Percentiles rank a stretch among this genome's conserved stretches.
Evolutionary conservation across 2,329 filamentous ascomycete genomes (phyloP).

Genomic region (Hymenoscyphus infarciens): DNA sequence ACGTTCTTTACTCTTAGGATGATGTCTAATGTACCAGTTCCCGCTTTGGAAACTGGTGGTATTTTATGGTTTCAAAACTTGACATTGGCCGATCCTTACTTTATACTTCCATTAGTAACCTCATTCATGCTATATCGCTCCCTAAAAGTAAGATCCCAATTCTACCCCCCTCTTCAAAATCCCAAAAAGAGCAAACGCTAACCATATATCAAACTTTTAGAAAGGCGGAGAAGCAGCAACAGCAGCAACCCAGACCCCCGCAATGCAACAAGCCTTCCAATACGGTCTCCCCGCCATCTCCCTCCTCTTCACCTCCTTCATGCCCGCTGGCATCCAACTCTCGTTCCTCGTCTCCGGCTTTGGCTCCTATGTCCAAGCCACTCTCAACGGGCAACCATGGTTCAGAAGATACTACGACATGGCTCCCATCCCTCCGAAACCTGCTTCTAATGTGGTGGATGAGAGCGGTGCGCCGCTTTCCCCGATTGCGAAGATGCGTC

Average conservation of each 20-base stretch:
- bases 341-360: constrained; percentile 52
- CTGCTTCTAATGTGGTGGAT: background rate
- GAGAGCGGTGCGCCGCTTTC: constrained; percentile 4
- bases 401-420: constrained; percentile 41
- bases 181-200: background rate
- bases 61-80: constrained; percentile 78
- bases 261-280: constrained; percentile 40
- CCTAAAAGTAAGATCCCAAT: background rate
- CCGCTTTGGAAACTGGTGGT: constrained; percentile 68
- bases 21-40: constrained; percentile 77
- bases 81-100: constrained; percentile 72
- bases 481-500: constrained; percentile 27
- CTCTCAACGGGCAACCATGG: constrained; percentile 40
- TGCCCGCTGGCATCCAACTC: constrained; percentile 53
- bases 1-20: constrained; percentile 73
- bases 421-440: constrained; percentile 20
- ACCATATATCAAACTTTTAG: constrained; percentile 29
- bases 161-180: background rate
- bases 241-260: constrained; percentile 30
- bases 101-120: constrained; percentile 64
- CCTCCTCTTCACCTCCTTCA: constrained; percentile 47
- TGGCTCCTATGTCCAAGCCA: constrained; percentile 42
- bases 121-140: constrained; percentile 40
- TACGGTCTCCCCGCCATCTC: constrained; percentile 51
- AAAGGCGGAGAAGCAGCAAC: constrained; percentile 48